These are phyloP conservation scores for Mycena vitilis DNA, from an alignment of 768 basidiomycete genomes.

Conservation along the genomic window DNA sequence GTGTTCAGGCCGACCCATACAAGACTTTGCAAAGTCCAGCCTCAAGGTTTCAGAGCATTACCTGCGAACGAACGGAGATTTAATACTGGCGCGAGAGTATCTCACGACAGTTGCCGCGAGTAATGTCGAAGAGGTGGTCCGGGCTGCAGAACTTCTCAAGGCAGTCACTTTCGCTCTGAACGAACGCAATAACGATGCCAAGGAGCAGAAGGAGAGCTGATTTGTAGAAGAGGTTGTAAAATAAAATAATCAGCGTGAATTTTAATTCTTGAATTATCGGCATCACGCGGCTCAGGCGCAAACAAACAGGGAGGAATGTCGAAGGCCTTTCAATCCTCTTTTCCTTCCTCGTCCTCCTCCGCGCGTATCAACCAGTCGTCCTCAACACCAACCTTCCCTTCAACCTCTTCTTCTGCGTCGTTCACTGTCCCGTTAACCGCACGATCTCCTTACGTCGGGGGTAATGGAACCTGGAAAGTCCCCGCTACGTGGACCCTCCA, in stretches of 20 bases:
- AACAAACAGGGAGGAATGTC: slow-evolving; percentile 57
- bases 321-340: slow-evolving; percentile 50
- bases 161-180: slow-evolving; percentile 56
- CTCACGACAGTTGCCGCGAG: slow-evolving; percentile 79
- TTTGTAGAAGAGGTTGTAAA: not conserved
- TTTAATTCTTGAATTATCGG: not conserved
- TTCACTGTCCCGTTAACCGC: slow-evolving; percentile 17
- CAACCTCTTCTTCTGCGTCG: slow-evolving; percentile 17
- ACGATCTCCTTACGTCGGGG: slow-evolving; percentile 12
- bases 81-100: slow-evolving; percentile 78
- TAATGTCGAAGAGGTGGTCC: slow-evolving; percentile 84
- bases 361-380: slow-evolving; percentile 23
- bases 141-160: slow-evolving; percentile 79
- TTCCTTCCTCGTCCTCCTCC: slow-evolving; percentile 41
- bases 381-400: slow-evolving; percentile 7
- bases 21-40: slow-evolving; percentile 87
- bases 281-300: slow-evolving; percentile 44
- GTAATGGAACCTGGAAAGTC: slow-evolving; percentile 25
- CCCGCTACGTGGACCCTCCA: slow-evolving; percentile 28
- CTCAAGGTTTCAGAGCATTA: slow-evolving; percentile 87
- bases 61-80: slow-evolving; percentile 71
- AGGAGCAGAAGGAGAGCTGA: slow-evolving; percentile 7
- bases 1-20: slow-evolving; percentile 69
- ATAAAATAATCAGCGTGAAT: no score
- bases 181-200: slow-evolving; percentile 37